These are phyloP conservation scores for Boletus reticulatus DNA, from an alignment of 768 basidiomycete genomes.

Conservation along the genomic window DNA sequence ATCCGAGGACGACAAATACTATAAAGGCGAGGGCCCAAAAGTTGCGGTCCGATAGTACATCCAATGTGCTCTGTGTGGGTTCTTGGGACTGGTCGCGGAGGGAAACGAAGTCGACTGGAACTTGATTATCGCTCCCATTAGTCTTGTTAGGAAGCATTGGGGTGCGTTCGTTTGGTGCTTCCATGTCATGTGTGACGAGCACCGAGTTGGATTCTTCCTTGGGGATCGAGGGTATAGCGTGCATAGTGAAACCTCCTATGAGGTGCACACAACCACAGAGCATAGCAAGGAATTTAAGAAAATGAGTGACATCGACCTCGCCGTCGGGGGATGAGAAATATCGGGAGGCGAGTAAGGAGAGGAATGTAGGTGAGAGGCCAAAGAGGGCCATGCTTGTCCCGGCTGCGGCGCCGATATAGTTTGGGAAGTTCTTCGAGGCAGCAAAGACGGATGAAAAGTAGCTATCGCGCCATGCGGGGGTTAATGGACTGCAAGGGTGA, in stretches of 20 bases:
- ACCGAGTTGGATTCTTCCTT: not conserved
- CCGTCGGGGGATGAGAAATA: slow-evolving; percentile 52
- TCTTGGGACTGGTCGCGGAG: slow-evolving; percentile 21
- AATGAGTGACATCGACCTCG: slow-evolving; percentile 47
- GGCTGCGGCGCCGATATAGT: slow-evolving; percentile 61
- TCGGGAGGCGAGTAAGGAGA: slow-evolving; percentile 60
- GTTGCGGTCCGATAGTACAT: slow-evolving; percentile 50
- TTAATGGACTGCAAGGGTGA: slow-evolving; percentile 2
- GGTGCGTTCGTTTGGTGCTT: slow-evolving; percentile 28
- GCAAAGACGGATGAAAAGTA: slow-evolving; percentile 77
- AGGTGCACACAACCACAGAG: slow-evolving; percentile 53
- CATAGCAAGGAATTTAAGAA: slow-evolving; percentile 56
- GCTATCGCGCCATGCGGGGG: slow-evolving; percentile 21
- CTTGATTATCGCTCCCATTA: slow-evolving; percentile 9
- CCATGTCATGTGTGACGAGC: slow-evolving; percentile 8
- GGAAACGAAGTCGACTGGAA: slow-evolving; percentile 22
- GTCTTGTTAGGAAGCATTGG: slow-evolving; percentile 29
- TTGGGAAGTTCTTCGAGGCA: slow-evolving; percentile 68
- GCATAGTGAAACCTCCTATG: slow-evolving; percentile 48
- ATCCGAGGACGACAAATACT: slow-evolving; percentile 57
- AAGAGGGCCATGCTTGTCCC: slow-evolving; percentile 71
- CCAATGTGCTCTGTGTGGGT: slow-evolving; percentile 30
- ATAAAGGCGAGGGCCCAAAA: slow-evolving; percentile 66
- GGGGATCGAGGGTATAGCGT: slow-evolving; percentile 13
- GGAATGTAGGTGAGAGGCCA: slow-evolving; percentile 77